Evolutionary conservation across 768 basidiomycete genomes (phyloP), one percentile per base, ranked within the genome.

Genomic region (Mycena epipterygia): DNA sequence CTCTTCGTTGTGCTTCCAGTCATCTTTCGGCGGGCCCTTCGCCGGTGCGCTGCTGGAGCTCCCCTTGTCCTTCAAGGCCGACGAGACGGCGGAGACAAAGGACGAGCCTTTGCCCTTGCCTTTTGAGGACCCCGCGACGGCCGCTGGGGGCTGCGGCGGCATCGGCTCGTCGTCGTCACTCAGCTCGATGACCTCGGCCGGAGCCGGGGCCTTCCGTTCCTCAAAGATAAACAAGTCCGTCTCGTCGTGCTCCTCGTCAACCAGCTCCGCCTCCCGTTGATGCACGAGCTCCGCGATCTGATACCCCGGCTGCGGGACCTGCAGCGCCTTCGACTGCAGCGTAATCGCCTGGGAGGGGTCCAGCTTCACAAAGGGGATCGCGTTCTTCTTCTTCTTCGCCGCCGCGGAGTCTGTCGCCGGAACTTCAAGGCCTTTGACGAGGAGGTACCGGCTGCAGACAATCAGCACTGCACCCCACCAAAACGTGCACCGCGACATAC

Each of bases 261-360:
- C 51, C 42, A 78, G 79, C 68, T 88, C 88, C 21, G 70, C 68
- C 52, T 79, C 68, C 44, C 88, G 81, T 21, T 79, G 83, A 5
- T 76, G 69, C 39, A 91, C 78, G 11, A 92, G 80, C 56, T 77
- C 81, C 64, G 86, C 84, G 32, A 93, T 80, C 61, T 88, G 87
- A 79, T 86, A 84, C 2, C 85, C 81, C 0, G 90, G 89, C 68
- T 90, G 85, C 0, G 92, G 91, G 52, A 93, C 88, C 60, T 82
- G 77, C 39, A 93, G 83, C 0, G 61, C 49, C 33, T 78, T 80
- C n/a, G 46, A 42, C 44, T 71, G 65, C 32, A 90, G 74, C 0
- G 84, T 84, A 27, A 87, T 78, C 6, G 81, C 80, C 66, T 89
- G 84, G 29, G 67, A 62, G 0, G 86, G 88, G 75, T 91, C 90